Conservation (phyloP, 805 yeast genomes). For the Suhomyces xylopsoci region DNA sequence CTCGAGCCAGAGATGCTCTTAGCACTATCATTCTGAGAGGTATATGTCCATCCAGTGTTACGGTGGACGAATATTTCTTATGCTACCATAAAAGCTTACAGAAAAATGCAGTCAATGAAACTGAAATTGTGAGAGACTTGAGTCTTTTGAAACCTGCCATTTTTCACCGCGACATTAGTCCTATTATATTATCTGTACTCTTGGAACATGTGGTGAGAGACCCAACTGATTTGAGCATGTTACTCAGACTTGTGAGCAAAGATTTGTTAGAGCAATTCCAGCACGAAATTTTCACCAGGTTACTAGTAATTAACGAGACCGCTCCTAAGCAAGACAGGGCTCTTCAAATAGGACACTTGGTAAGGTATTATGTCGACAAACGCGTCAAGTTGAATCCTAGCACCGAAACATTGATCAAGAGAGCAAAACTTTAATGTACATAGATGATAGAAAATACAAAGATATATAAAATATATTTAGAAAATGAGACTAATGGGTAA, state of each 20-base stretch:
- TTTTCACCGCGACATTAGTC: constrained; percentile 21
- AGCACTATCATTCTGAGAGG: constrained; percentile 9
- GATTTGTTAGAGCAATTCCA: constrained; percentile 15
- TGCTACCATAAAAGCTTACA: constrained; percentile 11
- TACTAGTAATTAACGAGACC: constrained; percentile 13
- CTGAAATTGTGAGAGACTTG: constrained; percentile 19
- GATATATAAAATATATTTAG: neutral
- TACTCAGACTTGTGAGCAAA: constrained; percentile 17
- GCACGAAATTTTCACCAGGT: constrained; percentile 16
- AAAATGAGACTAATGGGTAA: too few species aligned
- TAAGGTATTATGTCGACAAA: constrained; percentile 11
- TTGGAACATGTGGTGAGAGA: constrained; percentile 19
- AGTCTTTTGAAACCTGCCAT: constrained; percentile 24
- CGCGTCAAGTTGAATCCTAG: constrained; percentile 3
- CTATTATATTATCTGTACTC: constrained; percentile 18
- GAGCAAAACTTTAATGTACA: neutral
- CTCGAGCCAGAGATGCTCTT: constrained; percentile 13
- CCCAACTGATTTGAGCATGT: constrained; percentile 26
- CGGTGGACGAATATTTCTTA: constrained; percentile 19
- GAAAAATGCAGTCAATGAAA: constrained; percentile 4
- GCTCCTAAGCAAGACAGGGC: constrained; percentile 1
- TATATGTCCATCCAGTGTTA: constrained; percentile 21
- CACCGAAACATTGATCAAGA: neutral
- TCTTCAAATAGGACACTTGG: constrained; percentile 21
- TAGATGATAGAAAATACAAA: neutral